Base-by-base conservation (phyloP, 208 protist genomes). In the Trypanosoma scelopori region DNA sequence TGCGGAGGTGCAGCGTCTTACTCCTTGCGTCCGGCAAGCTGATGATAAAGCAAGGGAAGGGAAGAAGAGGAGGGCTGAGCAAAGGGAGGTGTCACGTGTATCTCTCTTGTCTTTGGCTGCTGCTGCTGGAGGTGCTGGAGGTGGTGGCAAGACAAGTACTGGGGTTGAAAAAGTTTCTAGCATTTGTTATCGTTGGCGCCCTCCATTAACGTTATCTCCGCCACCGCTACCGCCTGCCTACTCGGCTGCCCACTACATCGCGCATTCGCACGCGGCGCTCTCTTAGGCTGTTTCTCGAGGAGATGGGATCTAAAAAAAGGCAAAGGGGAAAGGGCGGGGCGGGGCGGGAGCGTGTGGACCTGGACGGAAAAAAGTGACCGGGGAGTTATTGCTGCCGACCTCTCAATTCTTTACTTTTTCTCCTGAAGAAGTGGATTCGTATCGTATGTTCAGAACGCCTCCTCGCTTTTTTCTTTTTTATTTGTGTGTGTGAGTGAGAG, bases 1-100 rank as follows among this genome's bases (percentile, higher is more conserved):
- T 35, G 48, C 15, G 27, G 48, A 22, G 28, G 60, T 65, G 32
- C 25, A 48, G 60, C 32, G 9, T 9, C 32, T 37, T 37, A 37
- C 32, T 37, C 32, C 32, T 37, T 37, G 32, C 32, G 9, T 37
- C 9, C 32, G 9, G 32, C 32, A 22, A 55, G 35, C 35, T 56
- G 15, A 25, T 5, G 1, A 5, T 23, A 51, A 20, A 52, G 30
- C 15, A 37, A 42, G 1, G 37, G 5, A 63, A n/a, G 23, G 27
- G 52, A 63, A 42, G 30, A 51, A 52, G 3, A 4, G 20, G 22
- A 49, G 55, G 9, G 37, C 5, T 13, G 6, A 61, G 42, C n/a
- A 35, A 49, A 61, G 32, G 32, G 5, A 11, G 32, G 32, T 9
- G 32, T 37, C 32, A 9, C 9, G 32, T 9, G 32, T 37, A 37